phyloP scores from a whole-genome alignment of 192 early-diverging fungal genomes.

The Pilaira anomala region DNA sequence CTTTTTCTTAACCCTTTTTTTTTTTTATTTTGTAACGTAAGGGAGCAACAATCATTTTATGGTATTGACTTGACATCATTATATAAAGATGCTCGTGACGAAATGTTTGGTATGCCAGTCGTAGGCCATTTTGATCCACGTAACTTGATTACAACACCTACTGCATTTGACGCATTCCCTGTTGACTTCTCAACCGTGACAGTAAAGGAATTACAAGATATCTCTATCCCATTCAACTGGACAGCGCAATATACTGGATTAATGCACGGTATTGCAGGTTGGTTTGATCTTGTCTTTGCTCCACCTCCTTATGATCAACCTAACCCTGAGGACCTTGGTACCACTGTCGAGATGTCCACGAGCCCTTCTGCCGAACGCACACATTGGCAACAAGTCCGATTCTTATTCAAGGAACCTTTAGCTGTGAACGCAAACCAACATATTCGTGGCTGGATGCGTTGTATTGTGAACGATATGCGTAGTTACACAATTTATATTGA shows the following conservation, averaged over 20 bases:
- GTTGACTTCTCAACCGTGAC: constrained; percentile 88
- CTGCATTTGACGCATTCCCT: constrained; percentile 46
- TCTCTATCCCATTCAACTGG: constrained; percentile 85
- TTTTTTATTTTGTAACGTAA: too few species aligned
- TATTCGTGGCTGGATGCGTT: constrained; percentile 80
- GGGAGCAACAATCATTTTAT: constrained; percentile 84
- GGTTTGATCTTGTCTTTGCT: constrained; percentile 92
- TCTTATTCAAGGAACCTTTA: constrained; percentile 89
- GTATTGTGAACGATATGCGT: constrained; percentile 86
- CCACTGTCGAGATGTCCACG: constrained; percentile 80
- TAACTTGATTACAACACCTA: constrained; percentile 67
- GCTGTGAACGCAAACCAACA: constrained; percentile 90
- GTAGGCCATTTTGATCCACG: constrained; percentile 90
- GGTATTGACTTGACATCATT: constrained; percentile 89
- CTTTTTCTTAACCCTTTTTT: too few species aligned
- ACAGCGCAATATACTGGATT: constrained; percentile 79
- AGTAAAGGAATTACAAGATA: constrained; percentile 73
- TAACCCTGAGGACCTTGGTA: constrained; percentile 32
- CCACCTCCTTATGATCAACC: constrained; percentile 47
- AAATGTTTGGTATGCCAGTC: constrained; percentile 90
- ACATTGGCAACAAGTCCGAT: constrained; percentile 98
- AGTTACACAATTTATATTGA: constrained; percentile 85
- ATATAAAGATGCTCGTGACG: constrained; percentile 79
- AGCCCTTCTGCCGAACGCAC: constrained; percentile 82
- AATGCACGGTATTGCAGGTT: constrained; percentile 92